Evolutionary conservation across 2,329 filamentous ascomycete species (phyloP), one percentile per base, ranked within the genome.

Genomic region (Zelopaecilomyces penicillatus): DNA sequence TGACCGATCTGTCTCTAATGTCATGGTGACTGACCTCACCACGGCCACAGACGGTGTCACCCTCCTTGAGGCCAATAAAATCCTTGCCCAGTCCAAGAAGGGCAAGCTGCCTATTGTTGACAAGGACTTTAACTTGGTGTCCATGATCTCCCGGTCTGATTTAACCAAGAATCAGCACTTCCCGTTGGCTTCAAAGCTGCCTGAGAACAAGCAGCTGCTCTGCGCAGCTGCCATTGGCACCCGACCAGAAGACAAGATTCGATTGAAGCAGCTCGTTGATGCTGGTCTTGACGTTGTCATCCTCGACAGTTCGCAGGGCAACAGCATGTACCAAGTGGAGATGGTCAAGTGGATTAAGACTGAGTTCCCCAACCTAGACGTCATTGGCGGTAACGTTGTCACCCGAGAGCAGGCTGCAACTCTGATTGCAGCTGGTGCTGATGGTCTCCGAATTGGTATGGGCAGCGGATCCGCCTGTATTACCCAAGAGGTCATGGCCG

Each of bases 401-500:
- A 98, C 93, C 46, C 84, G 91, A 44, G 91, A 97, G 65, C 93
- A 98, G 74, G 93, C 93, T 54, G 93, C 94, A 43, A 73, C 78
- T 51, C 74, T 98, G 55, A 97, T 98, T 60, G 87, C 86, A 50
- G 93, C 91, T 54, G 93, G 93, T 63, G 91, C 87, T 47, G 93
- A 98, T 64, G 94, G 93, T 65, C 80, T 98, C 56, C 87, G 93
- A 64, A 98, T 98, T 62, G 93, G 93, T 64, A 98, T 98, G 93
- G 93, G 93, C 56, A 95, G 88, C 63, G 93, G 93, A 62, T 95
- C 87, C 62, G 93, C 93, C 62, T 98, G 93, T 70, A 98, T 98
- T 58, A 98, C 93, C 45, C 93, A 98, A 70, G 93, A 98, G 72
- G 94, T 98, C 63, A 98, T 98, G 93, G 93, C 93, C 56, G 91